Percentiles rank a stretch among this genome's conserved stretches.
Conservation (phyloP, 2,329 filamentous ascomycete genomes). For the Dothideomycetidae sp. region DNA sequence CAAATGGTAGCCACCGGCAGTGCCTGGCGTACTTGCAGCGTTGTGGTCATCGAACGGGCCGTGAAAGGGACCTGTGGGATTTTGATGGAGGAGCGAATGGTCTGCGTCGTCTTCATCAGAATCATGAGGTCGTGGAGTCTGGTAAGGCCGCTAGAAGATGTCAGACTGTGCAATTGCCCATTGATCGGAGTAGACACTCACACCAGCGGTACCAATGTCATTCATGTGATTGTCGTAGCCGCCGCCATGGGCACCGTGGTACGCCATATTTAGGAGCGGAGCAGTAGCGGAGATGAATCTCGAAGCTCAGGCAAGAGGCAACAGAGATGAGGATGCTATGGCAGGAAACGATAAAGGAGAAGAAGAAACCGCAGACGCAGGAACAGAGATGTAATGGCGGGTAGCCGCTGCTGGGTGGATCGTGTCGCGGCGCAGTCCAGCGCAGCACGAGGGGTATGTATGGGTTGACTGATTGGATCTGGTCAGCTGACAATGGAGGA, state of each 20-base stretch:
- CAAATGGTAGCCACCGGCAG: constrained; percentile 29
- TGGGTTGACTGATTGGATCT: too few species aligned
- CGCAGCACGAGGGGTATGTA: not conserved
- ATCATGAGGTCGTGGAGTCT: constrained; percentile 18
- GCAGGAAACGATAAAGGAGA: not conserved
- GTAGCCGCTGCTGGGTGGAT: not conserved
- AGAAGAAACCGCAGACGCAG: not conserved
- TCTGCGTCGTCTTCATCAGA: constrained; percentile 34
- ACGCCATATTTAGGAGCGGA: constrained; percentile 8
- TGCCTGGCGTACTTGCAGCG: constrained; percentile 20
- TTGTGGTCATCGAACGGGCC: constrained; percentile 33
- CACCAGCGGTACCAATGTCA: constrained; percentile 6
- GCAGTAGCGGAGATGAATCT: too few species aligned
- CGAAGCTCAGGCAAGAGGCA: too few species aligned
- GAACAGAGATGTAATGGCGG: not conserved
- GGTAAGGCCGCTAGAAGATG: constrained; percentile 19
- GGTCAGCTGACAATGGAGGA: too few species aligned
- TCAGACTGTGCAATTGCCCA: too few species aligned
- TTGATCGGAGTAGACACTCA: too few species aligned
- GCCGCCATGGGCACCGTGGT: constrained; percentile 9
- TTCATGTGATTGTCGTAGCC: constrained; percentile 9
- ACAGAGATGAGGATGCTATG: too few species aligned
- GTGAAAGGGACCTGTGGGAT: constrained; percentile 31
- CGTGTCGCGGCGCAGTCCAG: not conserved
- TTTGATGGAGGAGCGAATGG: constrained; percentile 34